Evolutionary conservation across 495 filamentous ascomycete species (phyloP), one percentile per base, ranked within the genome.

Genomic region (Stereocaulon alpinum): DNA sequence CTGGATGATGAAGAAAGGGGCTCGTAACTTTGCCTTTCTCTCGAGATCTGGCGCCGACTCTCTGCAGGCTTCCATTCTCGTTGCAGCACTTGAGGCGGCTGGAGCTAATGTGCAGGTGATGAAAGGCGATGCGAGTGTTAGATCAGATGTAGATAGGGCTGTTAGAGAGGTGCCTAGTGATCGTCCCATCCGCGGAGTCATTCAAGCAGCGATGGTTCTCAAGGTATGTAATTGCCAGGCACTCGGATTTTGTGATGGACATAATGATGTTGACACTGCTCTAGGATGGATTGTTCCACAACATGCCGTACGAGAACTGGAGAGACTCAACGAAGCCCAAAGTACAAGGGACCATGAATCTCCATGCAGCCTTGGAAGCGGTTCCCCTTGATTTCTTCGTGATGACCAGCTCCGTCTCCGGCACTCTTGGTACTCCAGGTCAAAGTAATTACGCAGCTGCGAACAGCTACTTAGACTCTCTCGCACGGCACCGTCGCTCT

Each of bases 21-120:
- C 73, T 3, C 58, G 64, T 1, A 65, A 73, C n/a, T 63, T 76
- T n/a, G 63, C 68, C 9, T 74, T 75, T 61, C 59, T 74, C 18
- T 61, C 61, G 10, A 59, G 74, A 24, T 71, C 69, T 15, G 72
- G 72, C 1, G 56, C 51, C 0, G 58, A 62, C 3, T 64, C 62
- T 30, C n/a, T 18, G 7, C 32, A 49, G 1, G 48, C 41, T 14
- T 60, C 65, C 40, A 47, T 68, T 29, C 48, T 65, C 4, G 50
- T 74, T n/a, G 57, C 67, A 24, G 34, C 58, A 0, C 61, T 74
- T 9, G 42, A 63, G 2, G 42, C 40, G 40, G 55, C 47, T 2
- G 72, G 68, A 34, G 70, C 65, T 14, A 22, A 27, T 17, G 59
- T 66, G 2, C 61, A 70, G 49, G 62, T 72, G 0, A 45, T 74